phyloP scores from a whole-genome alignment of 2,329 filamentous ascomycete species.

The Cladophialophora bantiana region DNA sequence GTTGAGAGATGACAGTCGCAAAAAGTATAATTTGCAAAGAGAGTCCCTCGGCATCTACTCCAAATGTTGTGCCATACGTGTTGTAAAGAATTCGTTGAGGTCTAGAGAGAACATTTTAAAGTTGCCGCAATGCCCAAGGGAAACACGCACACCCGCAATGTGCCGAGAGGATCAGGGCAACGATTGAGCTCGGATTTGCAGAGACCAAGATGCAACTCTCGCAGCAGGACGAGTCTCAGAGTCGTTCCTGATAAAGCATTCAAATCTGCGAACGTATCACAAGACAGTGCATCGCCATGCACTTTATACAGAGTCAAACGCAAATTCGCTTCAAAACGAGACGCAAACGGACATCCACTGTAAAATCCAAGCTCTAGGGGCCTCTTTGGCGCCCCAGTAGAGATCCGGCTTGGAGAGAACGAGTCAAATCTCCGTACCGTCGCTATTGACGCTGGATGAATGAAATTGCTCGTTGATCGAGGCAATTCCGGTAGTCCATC shows the following conservation, averaged over 20 bases:
- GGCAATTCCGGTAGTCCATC: not conserved
- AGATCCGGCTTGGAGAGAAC: not conserved
- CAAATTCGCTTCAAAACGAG: not conserved
- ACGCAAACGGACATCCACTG: not conserved
- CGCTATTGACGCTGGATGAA: not conserved
- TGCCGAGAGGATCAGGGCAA: not conserved
- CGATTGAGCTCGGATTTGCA: not conserved
- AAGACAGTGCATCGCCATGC: not conserved
- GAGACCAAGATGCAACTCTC: not conserved
- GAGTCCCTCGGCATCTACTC: not conserved
- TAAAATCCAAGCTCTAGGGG: not conserved
- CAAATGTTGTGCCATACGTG: not conserved
- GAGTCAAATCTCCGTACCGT: not conserved
- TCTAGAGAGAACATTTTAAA: not conserved
- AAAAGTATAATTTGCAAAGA: not conserved
- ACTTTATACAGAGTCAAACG: not conserved
- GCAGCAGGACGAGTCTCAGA: not conserved
- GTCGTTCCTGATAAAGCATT: not conserved
- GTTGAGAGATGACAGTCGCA: not conserved
- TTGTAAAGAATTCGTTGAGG: not conserved
- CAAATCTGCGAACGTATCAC: not conserved
- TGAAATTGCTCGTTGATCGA: not conserved
- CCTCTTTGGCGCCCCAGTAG: not conserved
- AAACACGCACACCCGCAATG: not conserved
- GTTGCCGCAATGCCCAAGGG: not conserved